Percentiles rank a stretch among this genome's conserved stretches.
Conservation (phyloP, 768 basidiomycete genomes). For the Crepidotus variabilis region DNA sequence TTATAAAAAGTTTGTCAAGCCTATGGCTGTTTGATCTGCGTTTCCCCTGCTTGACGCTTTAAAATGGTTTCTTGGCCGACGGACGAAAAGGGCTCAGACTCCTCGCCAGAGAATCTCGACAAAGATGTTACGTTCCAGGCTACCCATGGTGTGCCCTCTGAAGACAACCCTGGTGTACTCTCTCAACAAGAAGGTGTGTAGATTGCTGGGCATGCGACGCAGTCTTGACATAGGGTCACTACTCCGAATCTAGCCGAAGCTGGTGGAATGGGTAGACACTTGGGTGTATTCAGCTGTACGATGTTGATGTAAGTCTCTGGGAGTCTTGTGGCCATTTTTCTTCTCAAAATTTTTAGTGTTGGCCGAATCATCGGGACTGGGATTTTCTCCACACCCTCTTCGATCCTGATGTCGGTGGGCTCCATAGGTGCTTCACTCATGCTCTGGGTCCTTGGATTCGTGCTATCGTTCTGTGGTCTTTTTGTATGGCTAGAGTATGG, state of each 20-base stretch:
- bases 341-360: constrained; percentile 25
- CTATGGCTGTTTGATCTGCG: too few species aligned
- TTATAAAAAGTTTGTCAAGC: too few species aligned
- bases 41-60: too few species aligned
- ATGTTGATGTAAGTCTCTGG: constrained; percentile 39
- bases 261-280: constrained; percentile 56
- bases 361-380: constrained; percentile 60
- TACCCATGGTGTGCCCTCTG: not conserved
- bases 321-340: not conserved
- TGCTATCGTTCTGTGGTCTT: constrained; percentile 53
- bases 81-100: too few species aligned
- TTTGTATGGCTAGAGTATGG: constrained; percentile 66
- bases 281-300: constrained; percentile 54
- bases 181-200: constrained; percentile 46
- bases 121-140: not conserved
- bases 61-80: too few species aligned
- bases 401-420: constrained; percentile 52
- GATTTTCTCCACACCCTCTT: constrained; percentile 63
- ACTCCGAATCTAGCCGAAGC: constrained; percentile 34
- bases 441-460: constrained; percentile 61
- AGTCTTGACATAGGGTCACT: not conserved
- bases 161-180: constrained; percentile 36
- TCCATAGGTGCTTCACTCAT: constrained; percentile 59
- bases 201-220: not conserved
- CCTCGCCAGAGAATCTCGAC: not conserved